Evolutionary conservation across 2,329 filamentous ascomycete species (phyloP).

Genomic region (Microthyrium microscopicum): DNA sequence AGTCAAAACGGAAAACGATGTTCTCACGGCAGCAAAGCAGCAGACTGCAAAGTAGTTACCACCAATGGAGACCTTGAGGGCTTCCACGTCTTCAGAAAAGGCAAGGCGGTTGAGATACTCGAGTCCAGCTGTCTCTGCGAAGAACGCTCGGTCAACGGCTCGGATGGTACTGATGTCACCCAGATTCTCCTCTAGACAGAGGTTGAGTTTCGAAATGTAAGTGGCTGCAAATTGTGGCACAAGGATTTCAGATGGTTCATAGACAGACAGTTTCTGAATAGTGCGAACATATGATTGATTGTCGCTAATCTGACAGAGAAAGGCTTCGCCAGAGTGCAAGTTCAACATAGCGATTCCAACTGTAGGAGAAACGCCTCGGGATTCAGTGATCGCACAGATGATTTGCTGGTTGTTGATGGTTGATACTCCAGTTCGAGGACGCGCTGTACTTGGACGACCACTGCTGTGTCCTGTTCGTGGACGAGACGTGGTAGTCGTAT

Average conservation of each 20-base stretch:
- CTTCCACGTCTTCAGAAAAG: constrained; percentile 62
- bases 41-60: constrained; percentile 80
- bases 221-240: constrained; percentile 59
- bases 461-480: constrained; percentile 16
- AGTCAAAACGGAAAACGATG: constrained; percentile 5
- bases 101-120: constrained; percentile 68
- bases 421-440: constrained; percentile 38
- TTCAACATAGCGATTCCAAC: constrained; percentile 82
- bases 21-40: constrained; percentile 64
- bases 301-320: constrained; percentile 82
- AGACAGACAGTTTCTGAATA: constrained; percentile 69
- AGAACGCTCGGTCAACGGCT: constrained; percentile 59
- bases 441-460: constrained; percentile 26
- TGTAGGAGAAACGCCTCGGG: constrained; percentile 68
- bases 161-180: constrained; percentile 41
- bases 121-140: constrained; percentile 63
- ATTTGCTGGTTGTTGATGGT: constrained; percentile 51
- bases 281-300: constrained; percentile 83
- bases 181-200: constrained; percentile 57
- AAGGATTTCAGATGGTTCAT: constrained; percentile 63
- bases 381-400: constrained; percentile 78
- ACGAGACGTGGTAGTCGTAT: constrained; percentile 20
- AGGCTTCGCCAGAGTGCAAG: constrained; percentile 64
- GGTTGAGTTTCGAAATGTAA: constrained; percentile 55
- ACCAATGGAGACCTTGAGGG: constrained; percentile 59